Percentiles rank a stretch among this genome's conserved stretches.
phyloP scores from a whole-genome alignment of 129 eudicot genomes.

The Escallonia herrerae region DNA sequence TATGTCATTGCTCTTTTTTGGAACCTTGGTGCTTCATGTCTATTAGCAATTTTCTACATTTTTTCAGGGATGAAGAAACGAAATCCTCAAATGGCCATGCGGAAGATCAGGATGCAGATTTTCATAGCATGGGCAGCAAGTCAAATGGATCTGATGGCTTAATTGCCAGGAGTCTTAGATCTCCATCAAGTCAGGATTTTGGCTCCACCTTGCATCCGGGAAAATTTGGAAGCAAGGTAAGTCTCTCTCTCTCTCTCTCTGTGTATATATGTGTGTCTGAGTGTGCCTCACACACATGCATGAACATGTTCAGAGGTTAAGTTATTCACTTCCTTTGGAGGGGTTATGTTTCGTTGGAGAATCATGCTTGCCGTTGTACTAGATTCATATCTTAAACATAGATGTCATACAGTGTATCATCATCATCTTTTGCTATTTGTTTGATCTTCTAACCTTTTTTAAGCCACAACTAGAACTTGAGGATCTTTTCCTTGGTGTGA shows the following conservation, averaged over 20 bases:
- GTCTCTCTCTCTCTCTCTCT: background rate
- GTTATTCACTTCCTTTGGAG: no score
- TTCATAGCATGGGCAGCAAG: constrained; percentile 28
- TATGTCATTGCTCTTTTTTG: constrained; percentile 1
- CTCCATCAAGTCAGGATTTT: constrained; percentile 41
- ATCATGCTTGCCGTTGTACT: no score
- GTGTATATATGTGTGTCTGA: no score
- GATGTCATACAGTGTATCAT: no score
- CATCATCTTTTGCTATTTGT: no score
- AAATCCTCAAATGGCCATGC: constrained; percentile 30
- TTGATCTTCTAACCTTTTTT: no score
- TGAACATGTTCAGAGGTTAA: no score
- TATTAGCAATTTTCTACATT: constrained; percentile 8
- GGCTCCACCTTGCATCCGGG: constrained; percentile 41
- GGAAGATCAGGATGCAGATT: constrained; percentile 31
- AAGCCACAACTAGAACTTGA: no score
- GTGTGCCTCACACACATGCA: no score
- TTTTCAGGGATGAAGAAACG: constrained; percentile 42
- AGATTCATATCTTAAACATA: no score
- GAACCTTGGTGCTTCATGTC: constrained; percentile 1
- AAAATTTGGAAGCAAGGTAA: constrained; percentile 44
- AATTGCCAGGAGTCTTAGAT: constrained; percentile 29
- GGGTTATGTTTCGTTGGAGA: no score
- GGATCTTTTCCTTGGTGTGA: no score
- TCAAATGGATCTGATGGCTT: constrained; percentile 42